Base-by-base conservation (phyloP, 306 rosid genomes). In the Acacia acuminata region DNA sequence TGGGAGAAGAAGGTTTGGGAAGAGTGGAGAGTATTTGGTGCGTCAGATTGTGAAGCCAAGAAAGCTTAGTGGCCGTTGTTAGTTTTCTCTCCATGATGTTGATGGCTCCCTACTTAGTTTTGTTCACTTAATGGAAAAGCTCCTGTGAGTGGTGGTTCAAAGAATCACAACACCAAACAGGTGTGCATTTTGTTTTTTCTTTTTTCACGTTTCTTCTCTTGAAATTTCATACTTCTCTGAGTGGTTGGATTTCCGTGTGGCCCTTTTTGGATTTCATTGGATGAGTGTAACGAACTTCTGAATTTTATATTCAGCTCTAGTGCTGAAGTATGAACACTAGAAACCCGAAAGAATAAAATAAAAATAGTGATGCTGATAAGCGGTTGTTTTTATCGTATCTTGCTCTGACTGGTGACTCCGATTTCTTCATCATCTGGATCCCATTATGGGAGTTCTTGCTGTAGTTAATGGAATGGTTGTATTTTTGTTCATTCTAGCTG, bases 21-120 rank as follows among this genome's bases (percentile, higher is more conserved):
- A 86, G 81, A 84, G 82, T 85, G 87, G 89, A 87, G 83, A 82
- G 22, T n/a, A 0, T 32, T 53, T 79, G 82, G 89, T 88, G 90
- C 87, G 90, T 88, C 87, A 80, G 61, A 24, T 55, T 50, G 66
- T 55, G 81, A 24, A 65, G 43, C 16, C 10, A n/a, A 51, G 14
- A 61, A 40, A 71, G 65, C 60, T 78, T 68, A 86, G 84, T 85
- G 94, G 85, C 79, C 84, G 77, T 86, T 82, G 77, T 83, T 87
- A 75, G 82, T 82, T 86, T 82, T 81, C 79, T 5, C 86, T 87
- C 73, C 85, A 85, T 79, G 89, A 87, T 89, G 81, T 81, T 81
- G 92, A 81, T 84, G 76, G 38, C 63, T 79, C 22, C 43, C 77
- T 24, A 20, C 75, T 13, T 66, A 30, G 25, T 55, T 68, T 38